Evolutionary conservation across 139 green algal genomes (phyloP).

Genomic region (Closterium sp.): DNA sequence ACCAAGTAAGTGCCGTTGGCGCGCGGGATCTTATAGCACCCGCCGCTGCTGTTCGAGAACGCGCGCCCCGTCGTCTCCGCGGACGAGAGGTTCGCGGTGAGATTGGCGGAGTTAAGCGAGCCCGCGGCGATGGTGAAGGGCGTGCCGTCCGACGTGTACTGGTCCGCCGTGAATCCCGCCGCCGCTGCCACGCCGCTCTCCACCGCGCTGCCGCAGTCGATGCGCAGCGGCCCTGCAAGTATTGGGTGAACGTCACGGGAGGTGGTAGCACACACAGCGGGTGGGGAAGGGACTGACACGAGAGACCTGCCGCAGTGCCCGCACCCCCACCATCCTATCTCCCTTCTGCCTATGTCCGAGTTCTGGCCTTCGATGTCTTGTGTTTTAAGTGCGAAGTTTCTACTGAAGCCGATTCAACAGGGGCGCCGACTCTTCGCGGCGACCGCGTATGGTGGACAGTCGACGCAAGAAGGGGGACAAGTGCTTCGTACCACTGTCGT

Average conservation of each 20-base stretch:
- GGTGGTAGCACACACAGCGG: background rate
- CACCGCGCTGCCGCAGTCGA: slow-evolving; percentile 3
- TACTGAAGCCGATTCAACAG: too few species aligned
- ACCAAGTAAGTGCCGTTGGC: background rate
- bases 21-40: background rate
- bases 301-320: too few species aligned
- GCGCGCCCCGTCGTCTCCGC: background rate
- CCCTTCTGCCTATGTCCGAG: background rate
- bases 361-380: background rate
- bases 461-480: too few species aligned
- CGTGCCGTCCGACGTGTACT: background rate
- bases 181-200: background rate
- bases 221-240: background rate
- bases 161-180: background rate
- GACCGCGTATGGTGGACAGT: too few species aligned
- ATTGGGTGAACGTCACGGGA: background rate
- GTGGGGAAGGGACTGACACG: background rate
- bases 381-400: background rate
- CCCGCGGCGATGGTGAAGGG: background rate
- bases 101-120: background rate
- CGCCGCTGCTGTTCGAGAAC: background rate
- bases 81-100: background rate
- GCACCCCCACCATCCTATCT: too few species aligned
- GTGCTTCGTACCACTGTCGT: background rate
- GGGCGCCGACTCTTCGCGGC: too few species aligned